phyloP scores from a whole-genome alignment of 1,284 basidiomycete genomes.

The Rhodotorula sp. region DNA sequence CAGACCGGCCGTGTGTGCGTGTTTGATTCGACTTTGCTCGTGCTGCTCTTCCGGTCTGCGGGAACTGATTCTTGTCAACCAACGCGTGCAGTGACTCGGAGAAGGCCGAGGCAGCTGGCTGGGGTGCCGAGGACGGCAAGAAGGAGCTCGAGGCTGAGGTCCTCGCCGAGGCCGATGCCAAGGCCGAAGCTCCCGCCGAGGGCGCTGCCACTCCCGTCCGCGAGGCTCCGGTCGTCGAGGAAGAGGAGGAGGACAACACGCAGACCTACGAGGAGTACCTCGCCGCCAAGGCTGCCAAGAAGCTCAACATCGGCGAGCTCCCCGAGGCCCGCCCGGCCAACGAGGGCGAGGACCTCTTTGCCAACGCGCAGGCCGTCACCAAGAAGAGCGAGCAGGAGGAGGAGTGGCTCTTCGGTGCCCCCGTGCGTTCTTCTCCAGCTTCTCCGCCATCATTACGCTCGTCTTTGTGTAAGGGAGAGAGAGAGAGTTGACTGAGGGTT shows the following conservation, averaged over 20 bases:
- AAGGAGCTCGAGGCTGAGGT: constrained; percentile 41
- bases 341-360: constrained; percentile 41
- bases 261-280: constrained; percentile 47
- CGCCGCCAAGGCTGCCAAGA: constrained; percentile 40
- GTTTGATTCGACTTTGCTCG: no score
- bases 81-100: constrained; percentile 31
- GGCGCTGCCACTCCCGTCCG: constrained; percentile 39
- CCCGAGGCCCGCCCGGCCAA: constrained; percentile 43
- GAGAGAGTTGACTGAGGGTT: background rate
- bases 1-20: constrained; percentile 40
- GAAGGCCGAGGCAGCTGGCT: constrained; percentile 39
- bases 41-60: no score
- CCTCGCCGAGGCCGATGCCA: constrained; percentile 36
- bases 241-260: constrained; percentile 46
- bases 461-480: background rate
- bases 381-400: constrained; percentile 36
- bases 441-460: background rate
- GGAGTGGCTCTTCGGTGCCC: constrained; percentile 35
- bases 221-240: constrained; percentile 40
- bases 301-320: constrained; percentile 30
- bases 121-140: constrained; percentile 41
- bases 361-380: constrained; percentile 23
- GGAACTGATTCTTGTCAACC: background rate
- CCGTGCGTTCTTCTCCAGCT: constrained; percentile 27
- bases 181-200: constrained; percentile 34